Base-by-base conservation (phyloP, 768 basidiomycete species). In the Lentinula edodes region DNA sequence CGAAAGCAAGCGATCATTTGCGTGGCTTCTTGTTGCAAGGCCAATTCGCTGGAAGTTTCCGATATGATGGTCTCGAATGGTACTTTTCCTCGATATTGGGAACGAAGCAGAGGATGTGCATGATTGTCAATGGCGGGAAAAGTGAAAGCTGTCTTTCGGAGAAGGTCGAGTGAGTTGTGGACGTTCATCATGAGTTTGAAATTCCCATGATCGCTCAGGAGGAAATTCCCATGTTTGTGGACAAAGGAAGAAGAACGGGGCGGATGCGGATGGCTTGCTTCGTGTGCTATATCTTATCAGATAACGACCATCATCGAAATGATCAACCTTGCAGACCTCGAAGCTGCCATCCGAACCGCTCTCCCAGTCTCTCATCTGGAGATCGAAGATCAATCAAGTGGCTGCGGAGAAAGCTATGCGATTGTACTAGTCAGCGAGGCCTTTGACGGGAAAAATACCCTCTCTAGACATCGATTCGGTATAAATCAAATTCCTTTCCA, bases 401-500 rank as follows among this genome's bases (percentile, higher is more conserved):
- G 91, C 6, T 94, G 92, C 66, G 91, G 92, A 2, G 85, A 91
- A 64, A 92, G 78, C 70, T 93, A 91, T 67, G 75, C 84, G 0
- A 80, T 93, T 34, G 68, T 89, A 32, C 78, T 94, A 35, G 91
- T 94, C 66, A 92, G 90, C 76, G 84, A 88, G 69, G 84, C 80
- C 0, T 93, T 93, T 66, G 84, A 90, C 72, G 90, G 90, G 6
- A 90, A 91, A 74, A 80, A 79, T 12, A 92, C 89, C n/a, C 78
- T 94, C n/a, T 82, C 84, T 15, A 78, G 87, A 67, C 91, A 94
- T 70, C 78, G 86, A 45, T 75, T 83, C 71, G 83, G 91, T 92
- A 13, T 36, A 52, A 8, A 50, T 52, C 39, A 5, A 28, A 5
- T 56, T 54, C 28, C 28, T 28, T 28, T 28, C 28, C 42, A 55